Percentiles rank a stretch among this genome's conserved stretches.
phyloP scores from a whole-genome alignment of 139 green algal genomes.

The Volvox reticuliferus region DNA sequence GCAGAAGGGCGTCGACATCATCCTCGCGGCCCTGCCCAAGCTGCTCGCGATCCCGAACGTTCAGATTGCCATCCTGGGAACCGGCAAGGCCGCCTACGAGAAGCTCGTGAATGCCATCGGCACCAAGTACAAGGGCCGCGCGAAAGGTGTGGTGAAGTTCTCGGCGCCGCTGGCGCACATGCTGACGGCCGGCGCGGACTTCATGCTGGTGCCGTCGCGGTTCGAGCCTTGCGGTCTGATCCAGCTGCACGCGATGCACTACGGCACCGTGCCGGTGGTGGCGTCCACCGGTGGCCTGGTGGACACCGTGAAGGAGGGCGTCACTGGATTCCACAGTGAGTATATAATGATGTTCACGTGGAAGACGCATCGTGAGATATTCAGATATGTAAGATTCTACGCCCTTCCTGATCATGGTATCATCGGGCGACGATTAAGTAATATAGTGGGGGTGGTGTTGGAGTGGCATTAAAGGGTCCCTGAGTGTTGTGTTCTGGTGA shows the following conservation, averaged over 20 bases:
- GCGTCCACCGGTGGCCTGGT: conserved; percentile 97
- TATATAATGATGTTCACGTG: too few species aligned
- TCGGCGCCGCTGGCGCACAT: conserved; percentile 91
- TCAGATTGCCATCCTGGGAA: conserved; percentile 94
- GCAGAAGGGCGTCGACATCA: conserved; percentile 99
- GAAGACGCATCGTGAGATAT: too few species aligned
- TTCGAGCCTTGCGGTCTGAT: conserved; percentile 99
- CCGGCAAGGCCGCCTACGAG: conserved; percentile 95
- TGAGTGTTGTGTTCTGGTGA: too few species aligned
- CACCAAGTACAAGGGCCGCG: conserved; percentile 74
- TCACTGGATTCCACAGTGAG: conserved; percentile 97
- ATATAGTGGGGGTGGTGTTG: too few species aligned
- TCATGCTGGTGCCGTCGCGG: conserved; percentile 96
- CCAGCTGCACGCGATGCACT: conserved; percentile 93
- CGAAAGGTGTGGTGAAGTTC: conserved; percentile 96
- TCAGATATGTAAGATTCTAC: too few species aligned
- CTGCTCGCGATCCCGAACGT: conserved; percentile 70
- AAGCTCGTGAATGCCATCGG: conserved; percentile 75
- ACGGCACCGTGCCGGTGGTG: conserved; percentile 96
- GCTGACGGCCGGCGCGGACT: conserved; percentile 97
- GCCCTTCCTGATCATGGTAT: too few species aligned
- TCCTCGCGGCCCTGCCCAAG: conserved; percentile 89
- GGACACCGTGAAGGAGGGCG: conserved; percentile 98
- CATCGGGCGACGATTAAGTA: too few species aligned
- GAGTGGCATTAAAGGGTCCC: too few species aligned